Evolutionary conservation across 2,329 filamentous ascomycete genomes (phyloP), one percentile per base, ranked within the genome.

Genomic region (Penicillium sp.): DNA sequence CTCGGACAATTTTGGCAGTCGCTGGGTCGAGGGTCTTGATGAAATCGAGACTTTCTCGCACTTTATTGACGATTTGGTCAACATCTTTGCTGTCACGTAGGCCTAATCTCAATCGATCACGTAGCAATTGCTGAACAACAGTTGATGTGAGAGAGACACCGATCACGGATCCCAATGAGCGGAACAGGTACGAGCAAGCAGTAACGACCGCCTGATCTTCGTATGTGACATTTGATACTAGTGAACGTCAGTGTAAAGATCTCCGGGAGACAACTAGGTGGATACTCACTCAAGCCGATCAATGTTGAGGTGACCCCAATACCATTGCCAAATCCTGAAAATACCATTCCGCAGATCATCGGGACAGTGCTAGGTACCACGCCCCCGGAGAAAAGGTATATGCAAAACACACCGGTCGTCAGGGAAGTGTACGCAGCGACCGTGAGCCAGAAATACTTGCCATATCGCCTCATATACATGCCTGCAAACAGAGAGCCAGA

Each of bases 121-220:
- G 76, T 16, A 92, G 74, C 2, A 77, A 76, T 62, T 87, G 82
- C 64, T 92, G 89, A 38, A 89, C 79, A 7, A 88, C 77, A 1
- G 86, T 87, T 1, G 86, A 82, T 42, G 80, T 80, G 49, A 88
- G 72, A n/a, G 84, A 86, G 47, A 90, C 76, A 10, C 87, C 80
- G 33, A 83, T 77, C 9, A 83, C 80, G 13, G 77, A 79, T 10
- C 82, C 88, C 0, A 91, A 75, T 1, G 84, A 86, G 33, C 88
- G 83, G 75, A 92, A 92, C 19, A 92, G 80, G 69, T 92, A 92
- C 16, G 83, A 87, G 66, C 86, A 89, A 7, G 88, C 88, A 13
- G 88, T 87, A 3, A 84, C 86, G 1, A 91, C 80, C 2, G 88
- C 87, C 53, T 87, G 83, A 57, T 91, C 87, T 36, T 81, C 76